phyloP scores from a whole-genome alignment of 805 yeast genomes.

The Ogataea wickerhamii region DNA sequence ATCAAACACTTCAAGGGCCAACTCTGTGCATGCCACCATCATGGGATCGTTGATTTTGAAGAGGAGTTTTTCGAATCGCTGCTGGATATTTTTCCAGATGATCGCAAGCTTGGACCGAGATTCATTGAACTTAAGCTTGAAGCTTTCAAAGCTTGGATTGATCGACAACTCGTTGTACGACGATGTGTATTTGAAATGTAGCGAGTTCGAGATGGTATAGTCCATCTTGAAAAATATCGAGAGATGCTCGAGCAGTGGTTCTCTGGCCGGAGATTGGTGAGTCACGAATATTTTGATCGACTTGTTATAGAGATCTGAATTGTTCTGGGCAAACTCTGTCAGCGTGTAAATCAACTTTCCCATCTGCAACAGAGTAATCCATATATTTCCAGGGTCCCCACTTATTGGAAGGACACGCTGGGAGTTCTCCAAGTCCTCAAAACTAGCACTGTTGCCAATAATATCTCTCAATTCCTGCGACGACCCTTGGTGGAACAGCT shows the following conservation, averaged over 20 bases:
- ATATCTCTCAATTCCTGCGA: constrained; percentile 33
- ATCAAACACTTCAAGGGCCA: constrained; percentile 61
- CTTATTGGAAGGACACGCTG: constrained; percentile 46
- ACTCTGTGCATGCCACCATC: constrained; percentile 44
- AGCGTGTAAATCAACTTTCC: constrained; percentile 57
- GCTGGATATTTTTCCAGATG: constrained; percentile 58
- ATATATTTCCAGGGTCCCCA: constrained; percentile 62
- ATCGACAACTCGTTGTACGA: constrained; percentile 66
- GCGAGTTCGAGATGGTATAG: constrained; percentile 66
- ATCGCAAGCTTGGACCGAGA: constrained; percentile 59
- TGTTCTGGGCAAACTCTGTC: constrained; percentile 35
- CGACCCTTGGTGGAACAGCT: constrained; percentile 64
- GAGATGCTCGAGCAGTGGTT: constrained; percentile 64
- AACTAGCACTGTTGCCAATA: constrained; percentile 25
- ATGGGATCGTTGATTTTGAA: constrained; percentile 40
- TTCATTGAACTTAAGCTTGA: constrained; percentile 58
- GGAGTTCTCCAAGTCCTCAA: constrained; percentile 22
- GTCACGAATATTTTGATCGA: constrained; percentile 61
- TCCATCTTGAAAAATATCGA: constrained; percentile 67
- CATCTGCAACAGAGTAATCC: constrained; percentile 70
- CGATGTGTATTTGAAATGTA: constrained; percentile 68
- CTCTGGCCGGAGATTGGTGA: constrained; percentile 69
- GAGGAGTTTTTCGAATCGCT: constrained; percentile 42
- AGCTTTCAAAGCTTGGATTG: constrained; percentile 60
- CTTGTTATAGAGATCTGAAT: constrained; percentile 26